These are phyloP conservation scores for Podospora conica DNA, from an alignment of 495 filamentous ascomycete genomes.

Conservation along the genomic window DNA sequence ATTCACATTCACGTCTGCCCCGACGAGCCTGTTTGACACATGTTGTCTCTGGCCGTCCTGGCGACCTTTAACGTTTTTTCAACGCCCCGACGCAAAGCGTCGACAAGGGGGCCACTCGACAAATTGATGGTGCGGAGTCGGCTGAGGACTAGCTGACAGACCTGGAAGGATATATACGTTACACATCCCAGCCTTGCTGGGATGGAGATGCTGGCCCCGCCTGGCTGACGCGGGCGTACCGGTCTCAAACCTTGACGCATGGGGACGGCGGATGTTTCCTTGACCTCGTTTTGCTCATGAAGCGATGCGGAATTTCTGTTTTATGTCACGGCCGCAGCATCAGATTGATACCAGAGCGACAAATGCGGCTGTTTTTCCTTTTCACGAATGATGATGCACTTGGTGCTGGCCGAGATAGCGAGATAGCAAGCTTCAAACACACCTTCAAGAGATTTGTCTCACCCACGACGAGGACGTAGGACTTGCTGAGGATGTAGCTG, in stretches of 20 bases:
- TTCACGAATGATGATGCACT: background rate
- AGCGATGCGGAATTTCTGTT: background rate
- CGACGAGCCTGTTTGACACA: background rate
- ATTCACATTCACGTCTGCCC: background rate
- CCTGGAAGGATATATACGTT: slow-evolving; percentile 7
- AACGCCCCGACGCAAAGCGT: background rate
- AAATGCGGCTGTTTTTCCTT: background rate
- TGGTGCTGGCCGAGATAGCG: background rate
- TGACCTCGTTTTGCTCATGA: background rate
- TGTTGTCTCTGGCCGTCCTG: background rate
- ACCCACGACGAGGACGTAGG: background rate
- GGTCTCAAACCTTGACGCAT: background rate
- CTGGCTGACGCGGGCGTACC: background rate
- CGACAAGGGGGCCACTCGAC: background rate
- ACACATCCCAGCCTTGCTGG: background rate
- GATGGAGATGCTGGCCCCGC: background rate
- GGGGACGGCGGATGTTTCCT: background rate
- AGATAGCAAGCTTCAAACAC: background rate
- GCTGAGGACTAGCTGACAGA: background rate
- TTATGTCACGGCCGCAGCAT: background rate
- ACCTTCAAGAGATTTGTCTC: background rate
- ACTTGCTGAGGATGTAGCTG: background rate
- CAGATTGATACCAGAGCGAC: background rate
- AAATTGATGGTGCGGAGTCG: background rate
- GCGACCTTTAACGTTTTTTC: background rate